phyloP scores from a whole-genome alignment of 208 protist genomes.

The Endotrypanum monterogeii region DNA sequence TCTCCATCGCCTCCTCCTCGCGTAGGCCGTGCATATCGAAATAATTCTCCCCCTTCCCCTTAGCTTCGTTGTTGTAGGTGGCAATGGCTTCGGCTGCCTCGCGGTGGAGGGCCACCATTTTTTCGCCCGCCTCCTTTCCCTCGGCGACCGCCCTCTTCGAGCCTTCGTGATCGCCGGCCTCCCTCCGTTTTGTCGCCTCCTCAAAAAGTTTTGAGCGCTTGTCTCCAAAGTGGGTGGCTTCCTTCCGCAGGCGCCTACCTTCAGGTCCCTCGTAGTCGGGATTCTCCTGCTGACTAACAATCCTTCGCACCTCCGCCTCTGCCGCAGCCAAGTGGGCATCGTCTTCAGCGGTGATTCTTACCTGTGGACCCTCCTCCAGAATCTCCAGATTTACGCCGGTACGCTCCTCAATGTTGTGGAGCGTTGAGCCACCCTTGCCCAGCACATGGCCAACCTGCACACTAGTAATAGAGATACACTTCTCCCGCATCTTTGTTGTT shows the following conservation, averaged over 20 bases:
- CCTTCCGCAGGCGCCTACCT: slow-evolving; percentile 40
- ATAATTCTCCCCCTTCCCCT: slow-evolving; percentile 52
- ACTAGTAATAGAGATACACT: slow-evolving; percentile 36
- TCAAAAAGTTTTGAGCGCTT: slow-evolving; percentile 50
- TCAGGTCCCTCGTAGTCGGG: slow-evolving; percentile 59
- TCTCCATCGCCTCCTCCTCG: slow-evolving; percentile 49
- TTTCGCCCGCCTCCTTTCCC: slow-evolving; percentile 40
- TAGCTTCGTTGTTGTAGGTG: slow-evolving; percentile 55
- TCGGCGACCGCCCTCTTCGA: slow-evolving; percentile 37
- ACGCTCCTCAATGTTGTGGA: slow-evolving; percentile 44
- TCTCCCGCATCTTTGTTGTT: slow-evolving; percentile 26
- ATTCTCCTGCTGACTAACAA: slow-evolving; percentile 49
- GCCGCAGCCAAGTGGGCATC: slow-evolving; percentile 36
- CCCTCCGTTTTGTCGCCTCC: slow-evolving; percentile 38
- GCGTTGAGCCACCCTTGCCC: slow-evolving; percentile 47
- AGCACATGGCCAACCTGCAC: slow-evolving; percentile 54
- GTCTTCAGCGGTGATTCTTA: slow-evolving; percentile 56
- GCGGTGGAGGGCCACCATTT: slow-evolving; percentile 35
- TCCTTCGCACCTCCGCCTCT: slow-evolving; percentile 32
- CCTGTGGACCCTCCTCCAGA: slow-evolving; percentile 38
- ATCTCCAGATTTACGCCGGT: slow-evolving; percentile 54
- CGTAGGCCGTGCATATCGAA: slow-evolving; percentile 66
- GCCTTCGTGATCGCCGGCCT: slow-evolving; percentile 31
- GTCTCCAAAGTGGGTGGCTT: slow-evolving; percentile 43
- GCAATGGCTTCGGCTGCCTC: slow-evolving; percentile 51